These are phyloP conservation scores for Malus hybrid DNA, from an alignment of 331 rosid species.

Conservation along the genomic window DNA sequence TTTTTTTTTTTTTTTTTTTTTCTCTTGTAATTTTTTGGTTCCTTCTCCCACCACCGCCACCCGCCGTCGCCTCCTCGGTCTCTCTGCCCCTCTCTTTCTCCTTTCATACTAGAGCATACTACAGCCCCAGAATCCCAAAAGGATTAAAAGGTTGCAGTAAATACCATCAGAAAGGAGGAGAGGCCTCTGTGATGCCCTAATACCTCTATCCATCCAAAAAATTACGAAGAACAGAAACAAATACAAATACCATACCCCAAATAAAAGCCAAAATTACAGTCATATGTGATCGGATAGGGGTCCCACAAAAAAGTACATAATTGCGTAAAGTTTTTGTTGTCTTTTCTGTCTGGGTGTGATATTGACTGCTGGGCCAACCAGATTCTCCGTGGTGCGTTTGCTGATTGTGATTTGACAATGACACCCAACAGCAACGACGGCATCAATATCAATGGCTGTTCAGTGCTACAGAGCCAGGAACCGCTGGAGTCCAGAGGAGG, in stretches of 20 bases:
- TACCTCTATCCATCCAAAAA: neutral
- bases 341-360: neutral
- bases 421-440: neutral
- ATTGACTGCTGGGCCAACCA: neutral
- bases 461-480: slow-evolving; percentile 10
- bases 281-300: too few relatives aligned
- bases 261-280: too few relatives aligned
- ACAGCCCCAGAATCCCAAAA: too few relatives aligned
- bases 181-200: neutral
- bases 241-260: too few relatives aligned
- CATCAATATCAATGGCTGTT: neutral
- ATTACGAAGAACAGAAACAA: neutral
- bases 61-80: neutral
- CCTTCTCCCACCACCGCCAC: neutral
- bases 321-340: too few relatives aligned
- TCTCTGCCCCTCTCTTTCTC: neutral
- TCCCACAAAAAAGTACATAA: neutral
- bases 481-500: slow-evolving; percentile 5
- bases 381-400: neutral
- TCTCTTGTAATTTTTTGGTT: neutral
- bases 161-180: neutral
- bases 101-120: neutral
- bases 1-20: neutral
- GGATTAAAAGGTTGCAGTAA: neutral
- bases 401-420: slow-evolving; percentile 1